These are phyloP conservation scores for Clonostachys rosea DNA, from an alignment of 2,329 filamentous ascomycete genomes.

Conservation along the genomic window DNA sequence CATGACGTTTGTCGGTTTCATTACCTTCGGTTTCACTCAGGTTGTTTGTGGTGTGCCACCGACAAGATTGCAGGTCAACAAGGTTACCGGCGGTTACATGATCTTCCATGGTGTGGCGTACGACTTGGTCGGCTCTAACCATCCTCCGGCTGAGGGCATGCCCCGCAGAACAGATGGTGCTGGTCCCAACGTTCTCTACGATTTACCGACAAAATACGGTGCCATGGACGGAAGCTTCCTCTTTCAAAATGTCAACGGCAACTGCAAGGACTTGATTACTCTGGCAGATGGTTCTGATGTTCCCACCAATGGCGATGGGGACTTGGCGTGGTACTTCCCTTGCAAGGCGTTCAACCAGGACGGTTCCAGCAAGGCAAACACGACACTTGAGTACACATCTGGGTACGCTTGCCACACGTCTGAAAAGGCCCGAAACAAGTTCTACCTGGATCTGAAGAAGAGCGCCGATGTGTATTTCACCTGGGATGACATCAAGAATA, in stretches of 20 bases:
- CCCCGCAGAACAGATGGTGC: slow-evolving; percentile 40
- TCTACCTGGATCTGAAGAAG: slow-evolving; percentile 64
- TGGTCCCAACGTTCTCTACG: slow-evolving; percentile 78
- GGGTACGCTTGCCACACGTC: slow-evolving; percentile 91
- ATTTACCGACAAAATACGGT: slow-evolving; percentile 74
- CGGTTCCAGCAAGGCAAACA: slow-evolving; percentile 74
- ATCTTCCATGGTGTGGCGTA: slow-evolving; percentile 95
- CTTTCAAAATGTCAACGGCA: slow-evolving; percentile 97
- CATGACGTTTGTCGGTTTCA: slow-evolving; percentile 84
- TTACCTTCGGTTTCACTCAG: slow-evolving; percentile 94
- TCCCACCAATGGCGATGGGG: slow-evolving; percentile 65
- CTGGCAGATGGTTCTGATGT: slow-evolving; percentile 67
- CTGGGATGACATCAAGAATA: slow-evolving; percentile 91
- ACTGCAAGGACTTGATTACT: slow-evolving; percentile 88
- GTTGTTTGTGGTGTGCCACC: slow-evolving; percentile 75
- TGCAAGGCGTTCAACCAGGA: slow-evolving; percentile 92
- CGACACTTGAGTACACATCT: slow-evolving; percentile 68
- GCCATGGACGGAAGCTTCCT: slow-evolving; percentile 95
- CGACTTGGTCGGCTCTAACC: slow-evolving; percentile 70
- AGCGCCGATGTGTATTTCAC: slow-evolving; percentile 91
- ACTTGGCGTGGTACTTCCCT: slow-evolving; percentile 96
- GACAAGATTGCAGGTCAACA: slow-evolving; percentile 73
- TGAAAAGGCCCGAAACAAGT: slow-evolving; percentile 59
- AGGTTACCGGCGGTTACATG: slow-evolving; percentile 81
- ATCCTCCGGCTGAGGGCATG: slow-evolving; percentile 79